Base-by-base conservation (phyloP, 768 basidiomycete species). In the Auriscalpium microsporum region DNA sequence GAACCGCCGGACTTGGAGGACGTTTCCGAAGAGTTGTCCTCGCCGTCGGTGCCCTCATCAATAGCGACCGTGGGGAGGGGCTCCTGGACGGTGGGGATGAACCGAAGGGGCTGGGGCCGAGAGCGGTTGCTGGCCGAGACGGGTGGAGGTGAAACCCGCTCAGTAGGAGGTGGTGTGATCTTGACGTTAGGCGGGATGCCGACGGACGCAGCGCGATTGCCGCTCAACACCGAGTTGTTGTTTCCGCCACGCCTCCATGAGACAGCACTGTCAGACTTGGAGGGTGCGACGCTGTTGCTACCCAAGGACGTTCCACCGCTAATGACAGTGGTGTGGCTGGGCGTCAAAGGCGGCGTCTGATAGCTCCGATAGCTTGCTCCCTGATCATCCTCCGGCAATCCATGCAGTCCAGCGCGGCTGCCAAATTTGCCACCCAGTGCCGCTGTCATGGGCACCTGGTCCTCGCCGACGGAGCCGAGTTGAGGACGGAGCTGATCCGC, bases 401-500 rank as follows among this genome's bases (percentile, higher is more conserved):
- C 76, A 48, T 73, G 75, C 52, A 69, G 63, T 36, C 67, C 68
- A 51, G 75, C 67, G 57, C 90, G 85, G 60, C 82, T 77, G 34
- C 87, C 88, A 57, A 87, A 90, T 58, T 82, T 82, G 47, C 89
- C 89, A 45, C 82, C 84, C 37, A 90, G 74, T 44, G 83, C 77
- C 48, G 90, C 88, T 33, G 88, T 87, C 90, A 90, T 89, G 45
- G 89, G 88, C 50, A 83, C 75, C 56, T 81, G 80, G 45, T 86
- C 84, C 47, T 83, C 81, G 36, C 66, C 62, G 59, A 54, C 63
- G 52, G 80, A 70, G 49, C 81, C 78, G 45, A 84, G 73, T 66
- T 83, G 84, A 40, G 82, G 72, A 49, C 78, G 78, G 45, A 84
- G 74, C 54, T 81, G 80, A 56, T 89, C 87, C 13, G 78, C 81